A percentile compares a stretch with the other conserved stretches of the same genome.
Conservation (phyloP, 2,329 filamentous ascomycete species). For the Periconia digitata region DNA sequence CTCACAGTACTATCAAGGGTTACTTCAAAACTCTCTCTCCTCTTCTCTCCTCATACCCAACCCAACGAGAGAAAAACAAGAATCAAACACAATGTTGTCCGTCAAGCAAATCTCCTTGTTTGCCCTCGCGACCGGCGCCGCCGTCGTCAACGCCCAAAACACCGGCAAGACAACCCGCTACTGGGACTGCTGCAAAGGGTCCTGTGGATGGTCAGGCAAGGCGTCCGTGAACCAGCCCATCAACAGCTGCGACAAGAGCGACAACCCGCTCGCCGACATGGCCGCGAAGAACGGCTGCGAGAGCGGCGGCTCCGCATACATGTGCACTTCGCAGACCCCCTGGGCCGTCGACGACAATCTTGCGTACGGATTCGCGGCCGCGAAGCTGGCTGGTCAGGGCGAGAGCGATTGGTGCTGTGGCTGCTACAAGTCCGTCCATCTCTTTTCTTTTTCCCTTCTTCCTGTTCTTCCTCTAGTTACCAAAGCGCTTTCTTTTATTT, state of each 20-base stretch:
- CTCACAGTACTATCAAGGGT: too few species aligned
- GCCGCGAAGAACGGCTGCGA: constrained; percentile 56
- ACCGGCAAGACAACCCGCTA: constrained; percentile 40
- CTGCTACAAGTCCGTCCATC: constrained; percentile 55
- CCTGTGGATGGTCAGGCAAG: constrained; percentile 63
- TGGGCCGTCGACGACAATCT: constrained; percentile 61
- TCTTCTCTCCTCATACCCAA: not conserved
- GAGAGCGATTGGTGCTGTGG: constrained; percentile 66
- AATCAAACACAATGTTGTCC: constrained; percentile 22
- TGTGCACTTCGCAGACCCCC: constrained; percentile 62
- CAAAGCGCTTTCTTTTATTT: too few species aligned
- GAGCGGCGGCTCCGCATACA: constrained; percentile 60
- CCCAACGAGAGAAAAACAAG: not conserved
- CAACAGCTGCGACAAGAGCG: constrained; percentile 57
- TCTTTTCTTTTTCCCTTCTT: not conserved
- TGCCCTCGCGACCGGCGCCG: constrained; percentile 27
- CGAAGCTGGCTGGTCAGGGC: constrained; percentile 54
- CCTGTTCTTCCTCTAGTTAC: not conserved
- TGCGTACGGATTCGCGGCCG: constrained; percentile 68
- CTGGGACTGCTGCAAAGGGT: constrained; percentile 70
- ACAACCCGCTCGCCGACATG: constrained; percentile 57
- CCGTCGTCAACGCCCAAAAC: constrained; percentile 29
- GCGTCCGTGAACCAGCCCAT: constrained; percentile 56
- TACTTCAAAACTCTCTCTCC: not conserved
- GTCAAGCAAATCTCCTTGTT: constrained; percentile 31